Base-by-base conservation (phyloP, 495 filamentous ascomycete genomes). In the Aspergillus kassunensis region DNA sequence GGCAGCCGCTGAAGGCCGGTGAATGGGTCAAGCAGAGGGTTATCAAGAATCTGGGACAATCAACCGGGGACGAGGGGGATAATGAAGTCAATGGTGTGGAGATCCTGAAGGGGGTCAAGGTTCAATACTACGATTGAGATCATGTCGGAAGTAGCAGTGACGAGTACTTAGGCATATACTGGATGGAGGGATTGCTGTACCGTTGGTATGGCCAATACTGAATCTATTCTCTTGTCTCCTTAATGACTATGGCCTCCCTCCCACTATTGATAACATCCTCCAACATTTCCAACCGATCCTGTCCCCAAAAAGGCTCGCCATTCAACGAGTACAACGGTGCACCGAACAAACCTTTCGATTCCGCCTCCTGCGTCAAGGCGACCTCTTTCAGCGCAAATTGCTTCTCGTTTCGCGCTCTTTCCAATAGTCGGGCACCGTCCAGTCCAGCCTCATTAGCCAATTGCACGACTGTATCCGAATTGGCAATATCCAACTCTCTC, bases 241-340 rank as follows among this genome's bases (percentile, higher is more conserved):
- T 15, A 6, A 40, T 36, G 4, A 53, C 31, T 21, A 53, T 45
- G 0, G 41, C 13, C 20, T 46, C 50, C 20, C 50, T 37, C 21
- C 41, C 50, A 16, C 19, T 37, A 13, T 6, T 27, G 4, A 45
- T 39, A 10, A 31, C 50, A 9, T 45, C 50, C 21, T 45, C 41
- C 30, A 45, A 21, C 49, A 53, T 53, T 20, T 53, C 50, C 41
- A 53, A 27, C 19, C 50, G 20, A 37, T 53, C 50, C 41, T 53
- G 50, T 2, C 41, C 40, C 50, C 50, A 53, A 18, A 53, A 53
- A 13, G 50, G 29, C 50, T 53, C 50, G 9, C 33, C 42, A 0
- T 27, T 4, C 2, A 37, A 29, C 0, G 24, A 36, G 24, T 45
- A 53, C 10, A 53, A n/a, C 30, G 50, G 50, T 2, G 50, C 50